Conservation (phyloP, 2,329 filamentous ascomycete species). For the Pyrenochaeta sp. region DNA sequence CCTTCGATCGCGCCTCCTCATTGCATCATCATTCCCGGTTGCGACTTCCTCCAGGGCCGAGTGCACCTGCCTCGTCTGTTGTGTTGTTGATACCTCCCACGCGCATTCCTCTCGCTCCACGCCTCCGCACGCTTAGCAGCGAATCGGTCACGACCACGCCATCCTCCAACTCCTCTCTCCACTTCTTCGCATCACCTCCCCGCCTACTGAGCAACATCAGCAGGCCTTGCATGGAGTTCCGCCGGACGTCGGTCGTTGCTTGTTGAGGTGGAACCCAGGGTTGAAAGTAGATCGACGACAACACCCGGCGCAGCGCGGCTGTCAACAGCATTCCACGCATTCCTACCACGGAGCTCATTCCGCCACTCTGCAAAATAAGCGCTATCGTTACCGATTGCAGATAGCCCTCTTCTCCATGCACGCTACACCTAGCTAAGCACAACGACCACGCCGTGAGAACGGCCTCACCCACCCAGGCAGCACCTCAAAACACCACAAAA, state of each 20-base stretch:
- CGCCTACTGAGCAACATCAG: slow-evolving; percentile 17
- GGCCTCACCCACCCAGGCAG: slow-evolving; percentile 18
- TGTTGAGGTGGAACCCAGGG: slow-evolving; percentile 42
- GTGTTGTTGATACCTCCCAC: slow-evolving; percentile 34
- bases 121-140: slow-evolving; percentile 29
- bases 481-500: slow-evolving; percentile 12
- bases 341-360: slow-evolving; percentile 33
- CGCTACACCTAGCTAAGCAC: slow-evolving; percentile 24
- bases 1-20: slow-evolving; percentile 14
- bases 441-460: slow-evolving; percentile 13
- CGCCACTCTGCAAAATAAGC: slow-evolving; percentile 18
- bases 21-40: slow-evolving; percentile 6
- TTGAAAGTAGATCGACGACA: slow-evolving; percentile 26
- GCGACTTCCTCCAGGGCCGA: slow-evolving; percentile 19
- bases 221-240: slow-evolving; percentile 48
- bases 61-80: slow-evolving; percentile 25
- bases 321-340: slow-evolving; percentile 38
- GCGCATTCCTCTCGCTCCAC: slow-evolving; percentile 22
- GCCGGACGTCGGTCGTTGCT: slow-evolving; percentile 35
- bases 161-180: slow-evolving; percentile 16
- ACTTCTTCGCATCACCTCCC: slow-evolving; percentile 20
- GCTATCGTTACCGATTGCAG: slow-evolving; percentile 42
- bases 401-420: slow-evolving; percentile 30
- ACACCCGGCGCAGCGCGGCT: slow-evolving; percentile 21
- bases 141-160: slow-evolving; percentile 35